Percentiles rank a stretch among this genome's conserved stretches.
phyloP scores from a whole-genome alignment of 148 eudicot species.

The Suaeda aralocaspica region DNA sequence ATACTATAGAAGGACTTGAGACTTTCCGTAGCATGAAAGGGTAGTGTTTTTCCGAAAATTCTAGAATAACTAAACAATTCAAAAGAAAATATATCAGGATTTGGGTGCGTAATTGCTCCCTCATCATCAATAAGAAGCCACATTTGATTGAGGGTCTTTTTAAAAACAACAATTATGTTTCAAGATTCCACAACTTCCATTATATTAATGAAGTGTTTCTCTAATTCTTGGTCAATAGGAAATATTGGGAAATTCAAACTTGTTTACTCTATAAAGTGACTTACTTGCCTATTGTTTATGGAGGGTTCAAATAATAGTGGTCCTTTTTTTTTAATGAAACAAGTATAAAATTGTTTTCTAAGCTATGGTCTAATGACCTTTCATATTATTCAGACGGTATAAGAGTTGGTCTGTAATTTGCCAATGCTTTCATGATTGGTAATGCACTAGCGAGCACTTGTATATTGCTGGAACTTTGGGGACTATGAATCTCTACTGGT shows the following conservation, averaged over 20 bases:
- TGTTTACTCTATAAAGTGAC: background rate
- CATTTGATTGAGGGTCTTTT: background rate
- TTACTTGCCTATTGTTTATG: background rate
- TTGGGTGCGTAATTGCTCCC: background rate
- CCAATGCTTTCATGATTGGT: background rate
- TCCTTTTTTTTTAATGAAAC: background rate
- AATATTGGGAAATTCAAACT: background rate
- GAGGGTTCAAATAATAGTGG: background rate
- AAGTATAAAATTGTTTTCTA: background rate
- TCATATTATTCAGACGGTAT: background rate
- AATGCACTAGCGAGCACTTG: background rate
- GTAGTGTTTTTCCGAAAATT: background rate
- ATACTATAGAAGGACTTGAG: constrained; percentile 4
- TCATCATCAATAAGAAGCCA: background rate
- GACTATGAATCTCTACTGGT: background rate
- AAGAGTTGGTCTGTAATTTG: background rate
- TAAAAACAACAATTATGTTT: background rate
- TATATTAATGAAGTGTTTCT: background rate
- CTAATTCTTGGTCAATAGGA: background rate
- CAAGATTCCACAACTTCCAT: background rate
- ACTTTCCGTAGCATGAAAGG: background rate
- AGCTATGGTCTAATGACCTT: background rate
- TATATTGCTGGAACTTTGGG: background rate
- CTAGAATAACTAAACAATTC: background rate
- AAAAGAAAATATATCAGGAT: too few relatives aligned